phyloP scores from a whole-genome alignment of 2,329 filamentous ascomycete species.

The Daldinia sp. region DNA sequence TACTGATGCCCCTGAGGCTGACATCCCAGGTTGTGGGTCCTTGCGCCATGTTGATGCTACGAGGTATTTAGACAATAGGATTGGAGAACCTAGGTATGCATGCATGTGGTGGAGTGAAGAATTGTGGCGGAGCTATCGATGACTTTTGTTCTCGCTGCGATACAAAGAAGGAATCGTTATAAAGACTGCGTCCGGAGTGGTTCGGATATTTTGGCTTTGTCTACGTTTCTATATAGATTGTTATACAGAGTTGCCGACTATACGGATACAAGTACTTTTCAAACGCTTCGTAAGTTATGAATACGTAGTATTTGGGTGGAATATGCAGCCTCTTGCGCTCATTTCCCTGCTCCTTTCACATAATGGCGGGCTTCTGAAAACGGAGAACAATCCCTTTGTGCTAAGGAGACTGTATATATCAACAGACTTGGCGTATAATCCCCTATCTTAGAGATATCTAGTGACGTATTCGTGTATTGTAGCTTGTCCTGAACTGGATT shows the following conservation, averaged over 20 bases:
- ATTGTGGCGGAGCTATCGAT: not conserved
- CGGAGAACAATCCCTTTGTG: not conserved
- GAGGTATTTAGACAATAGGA: not conserved
- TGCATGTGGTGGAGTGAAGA: not conserved
- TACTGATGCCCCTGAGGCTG: not conserved
- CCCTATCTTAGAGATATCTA: too few relatives aligned
- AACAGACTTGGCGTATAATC: not conserved
- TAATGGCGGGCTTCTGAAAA: not conserved
- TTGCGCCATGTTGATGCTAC: not conserved
- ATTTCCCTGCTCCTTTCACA: not conserved
- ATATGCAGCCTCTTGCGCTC: not conserved
- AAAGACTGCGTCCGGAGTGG: conserved; percentile 5
- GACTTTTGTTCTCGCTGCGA: conserved; percentile 1
- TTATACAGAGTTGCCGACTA: too few relatives aligned
- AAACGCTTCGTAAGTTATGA: not conserved
- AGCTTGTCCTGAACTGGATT: not conserved
- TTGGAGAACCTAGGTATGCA: not conserved
- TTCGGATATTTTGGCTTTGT: conserved; percentile 8
- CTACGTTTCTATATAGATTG: not conserved
- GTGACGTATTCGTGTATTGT: not conserved
- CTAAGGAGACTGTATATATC: not conserved
- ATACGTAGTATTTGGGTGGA: not conserved
- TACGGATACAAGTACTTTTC: not conserved
- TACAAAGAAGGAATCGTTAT: not conserved
- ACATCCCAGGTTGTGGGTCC: not conserved